These are phyloP conservation scores for Xylariaceae sp. DNA, from an alignment of 2,329 filamentous ascomycete species.

Conservation along the genomic window DNA sequence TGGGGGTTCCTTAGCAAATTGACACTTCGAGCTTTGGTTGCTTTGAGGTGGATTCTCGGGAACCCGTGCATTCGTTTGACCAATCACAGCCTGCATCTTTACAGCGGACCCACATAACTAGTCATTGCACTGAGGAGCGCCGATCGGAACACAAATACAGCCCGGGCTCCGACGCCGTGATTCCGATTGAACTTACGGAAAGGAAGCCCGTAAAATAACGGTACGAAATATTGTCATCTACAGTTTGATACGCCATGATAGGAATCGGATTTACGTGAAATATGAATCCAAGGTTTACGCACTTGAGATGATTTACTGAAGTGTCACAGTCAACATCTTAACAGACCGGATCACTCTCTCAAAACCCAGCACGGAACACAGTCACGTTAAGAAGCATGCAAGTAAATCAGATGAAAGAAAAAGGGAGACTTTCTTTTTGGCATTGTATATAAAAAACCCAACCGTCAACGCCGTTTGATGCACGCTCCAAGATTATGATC, in stretches of 20 bases:
- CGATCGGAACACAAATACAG: not conserved
- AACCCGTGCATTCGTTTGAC: not conserved
- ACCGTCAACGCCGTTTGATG: slow-evolving; percentile 17
- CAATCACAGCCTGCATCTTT: not conserved
- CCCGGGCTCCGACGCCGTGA: not conserved
- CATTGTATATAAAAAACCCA: slow-evolving; percentile 1
- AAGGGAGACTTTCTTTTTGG: not conserved
- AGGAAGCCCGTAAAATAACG: not conserved
- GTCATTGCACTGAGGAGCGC: not conserved
- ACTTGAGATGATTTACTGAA: too few relatives aligned
- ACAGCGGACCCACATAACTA: not conserved
- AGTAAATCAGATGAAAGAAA: not conserved
- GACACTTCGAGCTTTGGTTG: not conserved
- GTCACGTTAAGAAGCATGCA: not conserved
- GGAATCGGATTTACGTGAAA: too few relatives aligned
- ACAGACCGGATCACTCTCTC: not conserved
- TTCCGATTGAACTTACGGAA: not conserved
- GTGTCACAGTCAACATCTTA: too few relatives aligned
- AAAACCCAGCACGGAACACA: not conserved
- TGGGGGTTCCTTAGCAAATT: slow-evolving; percentile 8
- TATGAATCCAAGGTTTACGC: too few relatives aligned
- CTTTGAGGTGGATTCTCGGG: not conserved
- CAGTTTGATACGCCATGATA: too few relatives aligned
- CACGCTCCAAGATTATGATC: slow-evolving; percentile 17
- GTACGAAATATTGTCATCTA: too few relatives aligned